Base-by-base conservation (phyloP, 2,329 filamentous ascomycete genomes). In the Claviceps arundinis region DNA sequence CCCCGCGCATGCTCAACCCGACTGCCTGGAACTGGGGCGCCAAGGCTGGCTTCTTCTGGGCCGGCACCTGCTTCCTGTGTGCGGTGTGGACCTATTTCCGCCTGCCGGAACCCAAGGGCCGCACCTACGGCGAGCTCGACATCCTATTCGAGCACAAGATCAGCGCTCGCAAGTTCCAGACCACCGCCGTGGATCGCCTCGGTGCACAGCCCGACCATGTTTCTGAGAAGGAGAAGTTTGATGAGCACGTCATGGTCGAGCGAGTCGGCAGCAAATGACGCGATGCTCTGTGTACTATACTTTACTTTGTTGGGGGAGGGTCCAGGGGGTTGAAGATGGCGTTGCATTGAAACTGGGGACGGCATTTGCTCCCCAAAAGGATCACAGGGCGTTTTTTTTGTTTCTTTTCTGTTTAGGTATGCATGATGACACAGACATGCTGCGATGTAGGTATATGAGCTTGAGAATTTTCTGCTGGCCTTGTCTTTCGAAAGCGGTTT, bases 71-170 rank as follows among this genome's bases (percentile, higher is more conserved):
- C 56, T 56, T 73, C 3, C 14, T 70, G 3, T 74, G 73, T 37
- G 62, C 72, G 2, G 48, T 69, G 1, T 81, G 78, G 70, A 73
- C 75, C 0, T 76, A 67, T 54, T 75, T 75, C 58, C 73, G 71
- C 17, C 65, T 78, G 5, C 76, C 76, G 4, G 78, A 81, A 65
- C 75, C 77, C 16, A 73, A 71, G 52, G 75, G 71, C 6, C 69
- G 74, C 40, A 76, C 74, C 0, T 74, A 76, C 50, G 75, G 72
- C 40, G 78, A 81, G 62, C 68, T 81, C 2, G 77, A 81, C 50
- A 62, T 74, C 11, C 62, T 82, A 54, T 81, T 81, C 57, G 72
- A 77, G 56, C 61, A 66, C 24, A 58, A 61, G 9, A 61, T 73
- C 9, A 61, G 67, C 22, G 70, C 74, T 1, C 64, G 72, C 54